Conservation (phyloP, 345 rosid species). For the Erucastrum elatum region DNA sequence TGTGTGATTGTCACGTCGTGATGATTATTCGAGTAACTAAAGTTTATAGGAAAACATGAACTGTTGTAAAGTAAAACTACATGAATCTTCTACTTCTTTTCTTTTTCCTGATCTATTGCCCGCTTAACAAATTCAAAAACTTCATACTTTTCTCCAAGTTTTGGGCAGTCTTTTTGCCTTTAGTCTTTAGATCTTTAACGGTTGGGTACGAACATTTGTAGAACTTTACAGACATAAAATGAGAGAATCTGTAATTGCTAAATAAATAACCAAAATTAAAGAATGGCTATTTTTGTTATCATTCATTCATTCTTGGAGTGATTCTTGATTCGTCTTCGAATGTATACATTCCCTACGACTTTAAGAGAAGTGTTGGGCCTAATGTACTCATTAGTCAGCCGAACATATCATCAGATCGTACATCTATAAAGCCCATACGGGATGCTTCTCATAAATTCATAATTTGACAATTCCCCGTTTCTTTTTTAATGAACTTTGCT, state of each 20-base stretch:
- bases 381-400: too few relatives aligned
- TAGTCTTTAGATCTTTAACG: too few relatives aligned
- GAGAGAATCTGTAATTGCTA: not conserved
- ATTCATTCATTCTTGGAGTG: too few relatives aligned
- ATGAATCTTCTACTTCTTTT: not conserved
- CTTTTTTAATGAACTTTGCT: not conserved
- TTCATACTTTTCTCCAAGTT: not conserved
- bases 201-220: not conserved
- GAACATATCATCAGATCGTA: too few relatives aligned
- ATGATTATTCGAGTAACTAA: not conserved
- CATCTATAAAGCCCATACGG: too few relatives aligned
- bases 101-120: slow-evolving; percentile 1
- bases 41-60: not conserved
- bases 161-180: slow-evolving; percentile 4
- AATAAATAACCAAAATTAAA: too few relatives aligned
- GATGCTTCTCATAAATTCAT: too few relatives aligned
- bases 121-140: slow-evolving; percentile 16
- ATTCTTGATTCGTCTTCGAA: too few relatives aligned
- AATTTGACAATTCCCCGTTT: too few relatives aligned
- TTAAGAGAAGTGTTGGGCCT: too few relatives aligned
- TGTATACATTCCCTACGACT: too few relatives aligned
- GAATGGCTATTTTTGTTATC: not conserved
- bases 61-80: not conserved
- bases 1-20: not conserved
- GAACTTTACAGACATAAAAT: not conserved